A percentile compares a stretch with the other conserved stretches of the same genome.
These are phyloP conservation scores for Corylus heterophylla DNA, from an alignment of 306 rosid genomes.

Conservation along the genomic window DNA sequence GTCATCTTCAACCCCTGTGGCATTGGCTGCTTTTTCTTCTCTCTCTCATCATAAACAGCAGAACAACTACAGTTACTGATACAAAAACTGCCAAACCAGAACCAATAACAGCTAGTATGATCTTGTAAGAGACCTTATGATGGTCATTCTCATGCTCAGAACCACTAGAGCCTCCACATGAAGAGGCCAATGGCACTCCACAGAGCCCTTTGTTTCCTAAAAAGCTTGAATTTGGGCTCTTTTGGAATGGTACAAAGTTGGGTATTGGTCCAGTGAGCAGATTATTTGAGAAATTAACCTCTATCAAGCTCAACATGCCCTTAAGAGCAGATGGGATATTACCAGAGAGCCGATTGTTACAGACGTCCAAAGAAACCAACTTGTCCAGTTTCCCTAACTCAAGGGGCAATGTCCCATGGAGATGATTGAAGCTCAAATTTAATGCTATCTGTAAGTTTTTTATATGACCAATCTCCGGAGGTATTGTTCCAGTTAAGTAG, in stretches of 20 bases:
- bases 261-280: constrained; percentile 79
- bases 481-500: constrained; percentile 72
- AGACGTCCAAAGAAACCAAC: constrained; percentile 90
- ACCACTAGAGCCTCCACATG: constrained; percentile 54
- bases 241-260: constrained; percentile 82
- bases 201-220: constrained; percentile 83
- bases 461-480: constrained; percentile 85
- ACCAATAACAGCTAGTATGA: constrained; percentile 83
- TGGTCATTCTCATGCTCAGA: constrained; percentile 51
- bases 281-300: constrained; percentile 94
- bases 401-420: constrained; percentile 71
- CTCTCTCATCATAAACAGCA: constrained; percentile 88
- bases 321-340: constrained; percentile 72
- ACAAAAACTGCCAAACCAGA: constrained; percentile 86
- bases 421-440: constrained; percentile 91
- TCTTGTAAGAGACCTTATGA: constrained; percentile 89
- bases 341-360: constrained; percentile 82
- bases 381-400: constrained; percentile 94
- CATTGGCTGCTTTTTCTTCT: constrained; percentile 79
- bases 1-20: constrained; percentile 64
- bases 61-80: constrained; percentile 80
- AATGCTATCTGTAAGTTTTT: constrained; percentile 96
- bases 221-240: constrained; percentile 83
- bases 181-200: constrained; percentile 78
- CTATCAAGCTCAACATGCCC: constrained; percentile 98